A percentile compares a stretch with the other conserved stretches of the same genome.
These are phyloP conservation scores for Anethum foeniculum DNA, from an alignment of 140 eudicot genomes.

Conservation along the genomic window DNA sequence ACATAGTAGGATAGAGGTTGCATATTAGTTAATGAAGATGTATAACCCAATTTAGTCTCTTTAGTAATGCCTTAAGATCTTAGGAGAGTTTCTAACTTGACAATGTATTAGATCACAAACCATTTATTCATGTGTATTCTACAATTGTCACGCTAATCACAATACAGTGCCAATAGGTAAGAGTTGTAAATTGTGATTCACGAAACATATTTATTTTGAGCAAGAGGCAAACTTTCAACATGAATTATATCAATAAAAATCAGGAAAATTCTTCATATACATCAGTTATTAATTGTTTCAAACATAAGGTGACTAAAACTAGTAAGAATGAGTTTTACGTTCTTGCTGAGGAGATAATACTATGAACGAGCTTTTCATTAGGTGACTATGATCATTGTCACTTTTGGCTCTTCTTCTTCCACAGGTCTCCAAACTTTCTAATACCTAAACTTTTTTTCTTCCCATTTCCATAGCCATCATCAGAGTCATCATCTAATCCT, in stretches of 20 bases:
- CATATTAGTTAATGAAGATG: background rate
- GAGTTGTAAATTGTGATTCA: background rate
- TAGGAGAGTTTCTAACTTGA: background rate
- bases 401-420: slow-evolving; percentile 84
- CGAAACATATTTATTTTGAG: background rate
- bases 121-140: background rate
- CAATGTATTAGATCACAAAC: background rate
- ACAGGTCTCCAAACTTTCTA: slow-evolving; percentile 80
- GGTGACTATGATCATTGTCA: slow-evolving; percentile 11
- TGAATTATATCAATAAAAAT: background rate
- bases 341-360: background rate
- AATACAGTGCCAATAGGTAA: background rate
- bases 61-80: background rate
- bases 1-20: background rate
- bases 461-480: slow-evolving; percentile 53
- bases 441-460: slow-evolving; percentile 73
- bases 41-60: background rate
- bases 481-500: slow-evolving; percentile 48
- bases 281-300: background rate
- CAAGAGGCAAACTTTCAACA: background rate
- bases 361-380: slow-evolving; percentile 2
- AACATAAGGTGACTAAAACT: slow-evolving; percentile 4
- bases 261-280: background rate
- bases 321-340: background rate
- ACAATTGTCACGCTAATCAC: background rate